Percentiles rank a stretch among this genome's conserved stretches.
Conservation (phyloP, 2,329 filamentous ascomycete species). For the Arthrobotrys entomopaga region DNA sequence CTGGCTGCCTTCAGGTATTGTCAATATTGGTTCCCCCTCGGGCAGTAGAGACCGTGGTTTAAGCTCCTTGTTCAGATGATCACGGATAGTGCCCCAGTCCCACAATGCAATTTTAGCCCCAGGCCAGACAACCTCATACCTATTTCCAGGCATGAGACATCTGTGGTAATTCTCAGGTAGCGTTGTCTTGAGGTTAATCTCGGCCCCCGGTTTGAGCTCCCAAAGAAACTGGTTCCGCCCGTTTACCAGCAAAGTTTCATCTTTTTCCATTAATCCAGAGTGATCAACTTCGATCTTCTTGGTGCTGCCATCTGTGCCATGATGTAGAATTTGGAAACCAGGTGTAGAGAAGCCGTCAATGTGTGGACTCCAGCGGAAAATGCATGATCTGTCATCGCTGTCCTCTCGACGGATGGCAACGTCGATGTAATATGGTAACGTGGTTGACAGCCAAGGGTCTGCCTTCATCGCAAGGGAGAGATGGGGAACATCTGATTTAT, state of each 20-base stretch:
- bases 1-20: conserved; percentile 3
- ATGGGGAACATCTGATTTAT: conserved; percentile 4
- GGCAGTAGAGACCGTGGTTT: conserved; percentile 3
- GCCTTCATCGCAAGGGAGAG: conserved; percentile 4
- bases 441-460: conserved; percentile 3
- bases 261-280: conserved; percentile 1
- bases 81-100: conserved; percentile 4
- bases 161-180: conserved; percentile 5
- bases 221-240: conserved; percentile 5
- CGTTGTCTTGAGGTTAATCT: conserved; percentile 6
- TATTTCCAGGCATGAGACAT: conserved; percentile 2
- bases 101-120: conserved; percentile 5
- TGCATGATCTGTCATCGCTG: conserved; percentile 5
- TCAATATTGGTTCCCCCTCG: conserved; percentile 1
- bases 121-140: conserved; percentile 5
- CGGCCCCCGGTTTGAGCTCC: conserved; percentile 1
- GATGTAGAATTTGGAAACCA: conserved; percentile 6
- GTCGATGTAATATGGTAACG: conserved; percentile 3
- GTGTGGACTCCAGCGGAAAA: conserved; percentile 5
- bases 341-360: conserved; percentile 5
- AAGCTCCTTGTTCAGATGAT: conserved; percentile 6
- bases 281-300: conserved; percentile 6
- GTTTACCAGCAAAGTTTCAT: conserved; percentile 4
- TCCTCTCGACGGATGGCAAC: conserved; percentile 2
- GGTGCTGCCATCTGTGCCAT: conserved; percentile 4